Evolutionary conservation across 371 early-diverging fungal genomes (phyloP), one percentile per base, ranked within the genome.

Genomic region (Mortierella sp.): DNA sequence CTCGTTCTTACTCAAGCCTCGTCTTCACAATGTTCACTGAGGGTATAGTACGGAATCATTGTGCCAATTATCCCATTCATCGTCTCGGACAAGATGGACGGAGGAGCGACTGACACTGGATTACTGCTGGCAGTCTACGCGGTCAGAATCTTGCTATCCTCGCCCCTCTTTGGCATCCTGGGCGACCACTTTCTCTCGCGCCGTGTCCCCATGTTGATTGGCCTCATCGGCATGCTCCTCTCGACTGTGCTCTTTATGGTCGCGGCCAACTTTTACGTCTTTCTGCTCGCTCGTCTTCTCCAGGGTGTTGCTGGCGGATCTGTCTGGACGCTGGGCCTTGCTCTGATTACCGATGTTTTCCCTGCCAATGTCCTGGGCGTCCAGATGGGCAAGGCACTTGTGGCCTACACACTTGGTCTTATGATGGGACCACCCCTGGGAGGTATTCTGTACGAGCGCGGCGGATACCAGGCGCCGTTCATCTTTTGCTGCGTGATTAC

Each of bases 91-190:
- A 80, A 70, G 70, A 43, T 73, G 48, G 14, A 75, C 37, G 84
- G 84, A 34, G 77, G 77, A 19, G 84, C 84, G 5, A 75, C 75
- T 54, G 92, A 93, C 31, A 93, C 95, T 44, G 96, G 96, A 14
- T 76, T 96, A 24, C 83, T 97, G 14, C 90, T 97, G 31, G 96
- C 91, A 59, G 81, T 88, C 14, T 92, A 91, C 78, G 91, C 91
- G 6, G 84, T 93, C 19, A 96, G 97, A 3, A 87, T 97, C 70
- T 83, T 97, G 31, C 83, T 90, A 28, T 94, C 94, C 1, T 92
- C 97, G 1, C 95, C 96, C 5, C 43, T 93, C 0, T 93, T 96
- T 78, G 96, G 95, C 1, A 90, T 91, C 87, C 74, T 96, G 19
- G 91, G 92, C 13, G 85, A 85, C 48, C 44, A 34, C 16, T 85